These are phyloP conservation scores for Isatis lusitanica DNA, from an alignment of 441 rosid genomes.

Conservation along the genomic window DNA sequence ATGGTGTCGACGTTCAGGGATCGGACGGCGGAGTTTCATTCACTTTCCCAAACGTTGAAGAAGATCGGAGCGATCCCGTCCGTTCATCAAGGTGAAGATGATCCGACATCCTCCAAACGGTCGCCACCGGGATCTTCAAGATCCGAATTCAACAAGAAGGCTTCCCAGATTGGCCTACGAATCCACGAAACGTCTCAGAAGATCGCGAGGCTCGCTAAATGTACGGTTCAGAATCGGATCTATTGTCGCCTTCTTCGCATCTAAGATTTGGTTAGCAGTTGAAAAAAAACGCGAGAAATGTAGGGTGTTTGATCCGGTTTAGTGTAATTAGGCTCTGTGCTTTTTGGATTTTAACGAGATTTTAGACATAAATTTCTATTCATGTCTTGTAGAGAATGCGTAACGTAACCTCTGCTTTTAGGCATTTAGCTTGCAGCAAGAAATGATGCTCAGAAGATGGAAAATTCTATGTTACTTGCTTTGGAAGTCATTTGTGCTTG, in stretches of 20 bases:
- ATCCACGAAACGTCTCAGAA: conserved; percentile 77
- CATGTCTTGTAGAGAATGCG: neutral
- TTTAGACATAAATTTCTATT: neutral
- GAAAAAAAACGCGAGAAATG: neutral
- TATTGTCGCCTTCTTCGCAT: neutral
- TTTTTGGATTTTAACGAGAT: neutral
- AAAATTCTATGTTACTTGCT: conserved; percentile 2
- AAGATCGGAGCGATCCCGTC: conserved; percentile 58
- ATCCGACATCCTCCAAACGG: conserved; percentile 38
- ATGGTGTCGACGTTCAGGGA: conserved; percentile 70
- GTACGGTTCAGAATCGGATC: conserved; percentile 40
- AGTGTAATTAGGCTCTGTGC: neutral
- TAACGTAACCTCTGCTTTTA: neutral
- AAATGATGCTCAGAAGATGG: neutral
- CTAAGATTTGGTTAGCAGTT: neutral
- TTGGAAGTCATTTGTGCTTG: conserved; percentile 15
- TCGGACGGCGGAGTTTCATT: conserved; percentile 83
- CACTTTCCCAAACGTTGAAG: conserved; percentile 64
- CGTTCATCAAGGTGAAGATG: conserved; percentile 26
- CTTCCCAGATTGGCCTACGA: conserved; percentile 68
- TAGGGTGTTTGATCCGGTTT: neutral
- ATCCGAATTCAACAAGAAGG: conserved; percentile 83
- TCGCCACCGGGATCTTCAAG: conserved; percentile 45
- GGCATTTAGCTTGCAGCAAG: conserved; percentile 14
- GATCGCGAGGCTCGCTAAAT: conserved; percentile 64